Conservation (phyloP, 331 rosid genomes). For the Telfairia occidentalis region DNA sequence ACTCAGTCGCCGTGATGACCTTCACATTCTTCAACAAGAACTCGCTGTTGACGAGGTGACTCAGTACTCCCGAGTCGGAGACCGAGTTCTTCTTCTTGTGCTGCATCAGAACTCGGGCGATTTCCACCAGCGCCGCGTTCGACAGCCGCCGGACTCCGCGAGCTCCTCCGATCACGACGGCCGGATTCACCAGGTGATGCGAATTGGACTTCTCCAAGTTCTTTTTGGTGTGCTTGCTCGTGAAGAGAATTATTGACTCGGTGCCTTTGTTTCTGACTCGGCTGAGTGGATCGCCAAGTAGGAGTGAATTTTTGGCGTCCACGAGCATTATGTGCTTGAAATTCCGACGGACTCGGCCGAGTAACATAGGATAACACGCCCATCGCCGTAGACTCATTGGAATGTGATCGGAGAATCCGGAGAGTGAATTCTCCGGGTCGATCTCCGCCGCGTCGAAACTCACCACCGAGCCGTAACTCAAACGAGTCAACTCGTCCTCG, state of each 20-base stretch:
- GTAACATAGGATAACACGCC: conserved; percentile 86
- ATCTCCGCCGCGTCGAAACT: conserved; percentile 65
- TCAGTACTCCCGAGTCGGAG: conserved; percentile 45
- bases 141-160: conserved; percentile 69
- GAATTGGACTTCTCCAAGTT: conserved; percentile 28
- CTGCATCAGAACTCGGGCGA: conserved; percentile 46
- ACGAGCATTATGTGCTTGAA: conserved; percentile 63
- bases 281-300: conserved; percentile 46
- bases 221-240: conserved; percentile 29
- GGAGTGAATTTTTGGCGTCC: conserved; percentile 32
- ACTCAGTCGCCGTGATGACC: conserved; percentile 30
- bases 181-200: conserved; percentile 26
- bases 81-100: conserved; percentile 40
- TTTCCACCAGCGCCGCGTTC: conserved; percentile 33
- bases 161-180: conserved; percentile 54
- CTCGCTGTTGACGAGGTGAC: conserved; percentile 43
- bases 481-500: conserved; percentile 14
- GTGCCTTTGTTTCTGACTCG: conserved; percentile 42
- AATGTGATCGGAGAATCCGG: conserved; percentile 58
- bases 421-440: conserved; percentile 80
- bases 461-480: conserved; percentile 70
- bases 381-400: conserved; percentile 61
- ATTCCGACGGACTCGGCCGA: conserved; percentile 65
- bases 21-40: conserved; percentile 29
- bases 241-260: conserved; percentile 36